These are phyloP conservation scores for Apiospora hydei DNA, from an alignment of 2,329 filamentous ascomycete species.

Conservation along the genomic window DNA sequence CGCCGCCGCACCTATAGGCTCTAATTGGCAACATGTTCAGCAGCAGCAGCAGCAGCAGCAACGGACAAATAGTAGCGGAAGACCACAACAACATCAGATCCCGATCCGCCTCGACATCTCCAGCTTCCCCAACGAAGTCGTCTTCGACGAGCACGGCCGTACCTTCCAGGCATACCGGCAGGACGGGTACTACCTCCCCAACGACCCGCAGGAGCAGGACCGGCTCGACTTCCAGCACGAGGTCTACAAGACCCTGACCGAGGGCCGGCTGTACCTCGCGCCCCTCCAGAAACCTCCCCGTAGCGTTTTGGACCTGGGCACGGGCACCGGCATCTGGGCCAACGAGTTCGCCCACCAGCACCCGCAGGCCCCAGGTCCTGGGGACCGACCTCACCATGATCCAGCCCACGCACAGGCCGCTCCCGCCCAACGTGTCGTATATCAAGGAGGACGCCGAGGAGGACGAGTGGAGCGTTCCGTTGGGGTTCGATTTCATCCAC, in stretches of 20 bases:
- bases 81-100: background rate
- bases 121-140: background rate
- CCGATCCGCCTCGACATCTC: background rate
- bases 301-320: conserved; percentile 22
- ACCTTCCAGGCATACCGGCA: background rate
- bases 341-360: conserved; percentile 17
- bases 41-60: background rate
- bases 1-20: background rate
- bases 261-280: background rate
- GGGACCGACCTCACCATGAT: conserved; percentile 27
- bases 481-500: conserved; percentile 8
- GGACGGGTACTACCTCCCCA: conserved; percentile 6
- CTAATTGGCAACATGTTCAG: background rate
- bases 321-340: conserved; percentile 28
- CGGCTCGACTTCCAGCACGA: conserved; percentile 2
- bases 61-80: no score
- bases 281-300: background rate
- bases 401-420: background rate
- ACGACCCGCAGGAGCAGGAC: conserved; percentile 22
- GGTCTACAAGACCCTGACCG: background rate
- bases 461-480: background rate
- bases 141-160: background rate
- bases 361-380: conserved; percentile 15
- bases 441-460: conserved; percentile 22
- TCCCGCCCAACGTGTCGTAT: conserved; percentile 21